phyloP scores from a whole-genome alignment of 441 rosid genomes.

The Syzygium malaccense region DNA sequence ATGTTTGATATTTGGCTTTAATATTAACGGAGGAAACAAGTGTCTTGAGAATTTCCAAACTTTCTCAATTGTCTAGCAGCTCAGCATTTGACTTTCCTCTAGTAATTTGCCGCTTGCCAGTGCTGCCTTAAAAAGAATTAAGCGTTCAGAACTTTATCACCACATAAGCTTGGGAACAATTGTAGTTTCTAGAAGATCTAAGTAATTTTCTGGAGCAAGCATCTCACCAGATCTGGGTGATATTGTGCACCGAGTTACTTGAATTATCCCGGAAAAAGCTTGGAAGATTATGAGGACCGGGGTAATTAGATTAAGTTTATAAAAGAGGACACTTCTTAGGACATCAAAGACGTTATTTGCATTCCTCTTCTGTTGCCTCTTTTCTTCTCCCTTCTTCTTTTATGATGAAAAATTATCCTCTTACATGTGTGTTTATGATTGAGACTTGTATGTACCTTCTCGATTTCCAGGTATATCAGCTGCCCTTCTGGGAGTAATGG shows the following conservation, averaged over 20 bases:
- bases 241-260: not conserved
- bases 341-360: not conserved
- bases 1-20: not conserved
- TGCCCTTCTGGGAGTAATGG: slow-evolving; percentile 76
- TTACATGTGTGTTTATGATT: not conserved
- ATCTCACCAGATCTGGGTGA: not conserved
- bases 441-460: not conserved
- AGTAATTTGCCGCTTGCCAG: not conserved
- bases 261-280: not conserved
- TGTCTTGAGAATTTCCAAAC: not conserved
- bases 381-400: not conserved
- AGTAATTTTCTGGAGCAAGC: not conserved
- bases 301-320: not conserved
- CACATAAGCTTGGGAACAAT: not conserved
- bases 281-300: not conserved
- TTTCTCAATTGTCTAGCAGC: not conserved
- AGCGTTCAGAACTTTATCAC: not conserved
- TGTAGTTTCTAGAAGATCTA: not conserved
- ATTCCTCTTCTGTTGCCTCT: not conserved
- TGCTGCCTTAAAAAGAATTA: not conserved
- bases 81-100: not conserved
- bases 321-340: not conserved
- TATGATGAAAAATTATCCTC: not conserved
- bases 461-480: slow-evolving; percentile 59
- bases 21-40: not conserved